phyloP scores from a whole-genome alignment of 2,329 filamentous ascomycete species.

The Neonectria ditissima region DNA sequence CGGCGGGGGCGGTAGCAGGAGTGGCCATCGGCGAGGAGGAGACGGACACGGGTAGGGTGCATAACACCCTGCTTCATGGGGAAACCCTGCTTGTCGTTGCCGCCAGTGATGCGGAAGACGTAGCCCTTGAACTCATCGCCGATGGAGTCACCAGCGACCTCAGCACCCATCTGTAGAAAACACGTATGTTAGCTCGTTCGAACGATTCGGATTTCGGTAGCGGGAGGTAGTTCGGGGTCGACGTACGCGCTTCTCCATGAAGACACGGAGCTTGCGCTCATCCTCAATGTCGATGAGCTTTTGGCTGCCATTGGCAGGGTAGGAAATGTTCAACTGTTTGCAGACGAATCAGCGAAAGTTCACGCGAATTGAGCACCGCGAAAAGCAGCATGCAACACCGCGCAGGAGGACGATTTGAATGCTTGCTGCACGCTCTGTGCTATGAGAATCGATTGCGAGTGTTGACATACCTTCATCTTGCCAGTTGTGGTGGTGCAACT shows the following conservation, averaged over 20 bases:
- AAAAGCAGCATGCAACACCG: background rate
- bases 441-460: slow-evolving; percentile 13
- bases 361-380: background rate
- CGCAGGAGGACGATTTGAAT: background rate
- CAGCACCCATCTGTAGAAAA: slow-evolving; percentile 78
- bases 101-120: slow-evolving; percentile 99
- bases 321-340: slow-evolving; percentile 74
- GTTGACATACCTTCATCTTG: slow-evolving; percentile 60
- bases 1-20: slow-evolving; percentile 99
- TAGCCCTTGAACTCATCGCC: slow-evolving; percentile 99
- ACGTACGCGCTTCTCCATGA: slow-evolving; percentile 97
- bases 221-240: slow-evolving; percentile 31
- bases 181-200: slow-evolving; percentile 48
- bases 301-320: slow-evolving; percentile 99
- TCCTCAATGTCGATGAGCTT: slow-evolving; percentile 99
- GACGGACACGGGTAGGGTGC: slow-evolving; percentile 97
- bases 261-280: slow-evolving; percentile 98
- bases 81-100: slow-evolving; percentile 99
- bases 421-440: background rate
- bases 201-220: slow-evolving; percentile 25
- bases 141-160: slow-evolving; percentile 93
- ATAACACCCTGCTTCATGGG: slow-evolving; percentile 99
- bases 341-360: slow-evolving; percentile 48
- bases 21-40: slow-evolving; percentile 96
- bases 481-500: slow-evolving; percentile 60